phyloP scores from a whole-genome alignment of 2,329 filamentous ascomycete species.

The Shiraia sp. region DNA sequence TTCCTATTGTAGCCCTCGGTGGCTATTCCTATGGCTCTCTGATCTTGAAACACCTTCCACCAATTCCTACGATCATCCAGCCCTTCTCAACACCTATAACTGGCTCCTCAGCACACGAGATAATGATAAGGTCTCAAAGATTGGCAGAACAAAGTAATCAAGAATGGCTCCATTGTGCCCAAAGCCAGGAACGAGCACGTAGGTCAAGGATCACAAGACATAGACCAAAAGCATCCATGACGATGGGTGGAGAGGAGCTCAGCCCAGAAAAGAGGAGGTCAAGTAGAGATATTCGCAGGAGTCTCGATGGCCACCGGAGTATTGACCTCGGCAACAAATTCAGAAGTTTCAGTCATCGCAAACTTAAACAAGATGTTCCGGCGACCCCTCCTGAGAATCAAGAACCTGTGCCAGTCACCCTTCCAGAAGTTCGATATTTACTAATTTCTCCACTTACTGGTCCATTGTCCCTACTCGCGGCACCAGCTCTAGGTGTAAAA shows the following conservation, averaged over 20 bases:
- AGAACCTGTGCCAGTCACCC: constrained; percentile 5
- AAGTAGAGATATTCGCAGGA: constrained; percentile 46
- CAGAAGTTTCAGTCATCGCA: constrained; percentile 33
- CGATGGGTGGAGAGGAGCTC: constrained; percentile 55
- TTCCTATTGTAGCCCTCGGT: constrained; percentile 61
- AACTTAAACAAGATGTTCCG: constrained; percentile 12
- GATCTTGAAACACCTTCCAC: constrained; percentile 73
- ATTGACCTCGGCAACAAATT: constrained; percentile 39
- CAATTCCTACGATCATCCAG: constrained; percentile 58
- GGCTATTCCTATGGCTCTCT: constrained; percentile 94
- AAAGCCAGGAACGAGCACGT: constrained; percentile 22
- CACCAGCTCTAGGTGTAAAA: constrained; percentile 33
- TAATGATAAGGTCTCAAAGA: constrained; percentile 69
- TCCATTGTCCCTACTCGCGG: constrained; percentile 45
- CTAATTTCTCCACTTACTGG: constrained; percentile 53
- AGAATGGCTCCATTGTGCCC: constrained; percentile 42
- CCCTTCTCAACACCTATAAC: constrained; percentile 58
- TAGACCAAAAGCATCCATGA: constrained; percentile 30
- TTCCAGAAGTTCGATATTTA: constrained; percentile 44
- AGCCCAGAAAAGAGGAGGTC: constrained; percentile 43
- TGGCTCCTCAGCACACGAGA: constrained; percentile 68
- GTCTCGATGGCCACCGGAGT: constrained; percentile 35
- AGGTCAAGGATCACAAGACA: constrained; percentile 32
- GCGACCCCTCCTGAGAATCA: constrained; percentile 8
- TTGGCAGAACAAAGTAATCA: constrained; percentile 67